These are phyloP conservation scores for Ammopiptanthus mongolicus DNA, from an alignment of 306 rosid species.

Conservation along the genomic window DNA sequence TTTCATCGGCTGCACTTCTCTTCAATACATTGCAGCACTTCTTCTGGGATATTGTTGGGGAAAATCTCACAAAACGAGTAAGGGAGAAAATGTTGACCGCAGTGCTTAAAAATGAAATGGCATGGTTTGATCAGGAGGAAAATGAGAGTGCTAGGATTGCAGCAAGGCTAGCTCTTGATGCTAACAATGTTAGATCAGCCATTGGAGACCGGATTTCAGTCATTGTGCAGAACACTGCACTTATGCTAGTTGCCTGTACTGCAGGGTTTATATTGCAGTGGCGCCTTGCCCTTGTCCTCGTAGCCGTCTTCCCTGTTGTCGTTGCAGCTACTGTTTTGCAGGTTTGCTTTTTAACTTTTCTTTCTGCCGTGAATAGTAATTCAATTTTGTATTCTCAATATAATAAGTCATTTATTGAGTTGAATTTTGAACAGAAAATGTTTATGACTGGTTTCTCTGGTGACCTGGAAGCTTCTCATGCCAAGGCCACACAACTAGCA, in stretches of 20 bases:
- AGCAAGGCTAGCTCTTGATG: slow-evolving; percentile 84
- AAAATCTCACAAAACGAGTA: slow-evolving; percentile 82
- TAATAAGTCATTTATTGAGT: not conserved
- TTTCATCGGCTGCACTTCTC: slow-evolving; percentile 86
- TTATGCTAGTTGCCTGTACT: slow-evolving; percentile 87
- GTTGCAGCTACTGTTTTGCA: slow-evolving; percentile 96
- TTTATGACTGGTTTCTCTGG: slow-evolving; percentile 95
- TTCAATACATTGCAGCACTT: slow-evolving; percentile 91
- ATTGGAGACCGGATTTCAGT: slow-evolving; percentile 91
- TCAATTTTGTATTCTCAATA: not conserved
- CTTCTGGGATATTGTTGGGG: slow-evolving; percentile 97
- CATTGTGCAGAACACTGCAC: slow-evolving; percentile 91
- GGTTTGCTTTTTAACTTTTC: slow-evolving; percentile 39
- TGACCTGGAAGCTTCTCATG: slow-evolving; percentile 81
- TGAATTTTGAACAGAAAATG: slow-evolving; percentile 61
- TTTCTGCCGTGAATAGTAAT: not conserved
- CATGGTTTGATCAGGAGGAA: slow-evolving; percentile 95
- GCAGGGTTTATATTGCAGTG: slow-evolving; percentile 94
- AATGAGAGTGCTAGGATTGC: slow-evolving; percentile 88
- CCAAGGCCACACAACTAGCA: slow-evolving; percentile 88
- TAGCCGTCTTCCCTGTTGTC: slow-evolving; percentile 93
- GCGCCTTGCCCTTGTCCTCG: slow-evolving; percentile 92
- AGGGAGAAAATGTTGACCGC: slow-evolving; percentile 83
- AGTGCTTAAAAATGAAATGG: slow-evolving; percentile 84
- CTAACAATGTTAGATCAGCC: slow-evolving; percentile 92